Percentiles rank a stretch among this genome's conserved stretches.
Conservation (phyloP, 441 rosid species). For the Euphorbia celastroides region DNA sequence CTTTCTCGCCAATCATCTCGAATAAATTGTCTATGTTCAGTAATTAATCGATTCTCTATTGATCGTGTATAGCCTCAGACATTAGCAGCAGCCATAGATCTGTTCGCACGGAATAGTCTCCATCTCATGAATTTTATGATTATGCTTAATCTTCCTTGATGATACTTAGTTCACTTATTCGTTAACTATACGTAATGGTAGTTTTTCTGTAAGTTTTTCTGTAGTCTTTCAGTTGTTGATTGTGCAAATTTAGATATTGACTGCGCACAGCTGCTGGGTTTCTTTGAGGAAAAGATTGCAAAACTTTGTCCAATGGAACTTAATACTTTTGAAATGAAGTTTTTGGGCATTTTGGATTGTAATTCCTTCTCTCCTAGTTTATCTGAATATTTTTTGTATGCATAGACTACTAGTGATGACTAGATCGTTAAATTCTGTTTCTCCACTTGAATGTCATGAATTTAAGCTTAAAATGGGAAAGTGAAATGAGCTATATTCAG, state of each 20-base stretch:
- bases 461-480: not conserved
- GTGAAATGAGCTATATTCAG: not conserved
- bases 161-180: not conserved
- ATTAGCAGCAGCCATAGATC: not conserved
- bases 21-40: not conserved
- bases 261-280: not conserved
- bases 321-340: not conserved
- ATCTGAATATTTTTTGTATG: constrained; percentile 1
- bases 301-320: not conserved
- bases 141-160: not conserved
- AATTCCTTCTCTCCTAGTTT: not conserved
- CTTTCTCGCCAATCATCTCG: not conserved
- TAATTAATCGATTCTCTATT: not conserved
- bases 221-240: not conserved
- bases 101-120: not conserved
- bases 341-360: not conserved
- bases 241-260: not conserved
- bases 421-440: not conserved
- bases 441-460: not conserved
- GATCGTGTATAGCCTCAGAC: not conserved
- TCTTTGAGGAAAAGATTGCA: not conserved
- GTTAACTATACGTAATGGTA: not conserved
- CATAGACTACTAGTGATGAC: not conserved
- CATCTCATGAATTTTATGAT: not conserved
- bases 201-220: not conserved